Evolutionary conservation across 1,284 basidiomycete genomes (phyloP).

Genomic region (Farysia itapuensis): DNA sequence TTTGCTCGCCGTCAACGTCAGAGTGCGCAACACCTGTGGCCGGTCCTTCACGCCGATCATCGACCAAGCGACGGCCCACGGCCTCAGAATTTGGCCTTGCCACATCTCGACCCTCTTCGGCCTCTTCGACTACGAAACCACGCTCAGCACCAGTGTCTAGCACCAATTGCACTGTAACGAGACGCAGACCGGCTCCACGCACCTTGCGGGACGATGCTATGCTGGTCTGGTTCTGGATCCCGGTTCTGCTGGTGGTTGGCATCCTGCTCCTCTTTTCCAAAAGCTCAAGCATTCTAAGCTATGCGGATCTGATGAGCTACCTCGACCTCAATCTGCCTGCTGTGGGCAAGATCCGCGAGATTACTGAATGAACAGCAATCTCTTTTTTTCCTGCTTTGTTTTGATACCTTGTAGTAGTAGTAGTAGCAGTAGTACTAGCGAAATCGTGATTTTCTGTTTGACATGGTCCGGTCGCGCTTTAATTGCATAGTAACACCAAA

Average conservation of each 20-base stretch:
- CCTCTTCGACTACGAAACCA: not conserved
- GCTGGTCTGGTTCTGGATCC: conserved; percentile 91
- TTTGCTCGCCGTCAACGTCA: not conserved
- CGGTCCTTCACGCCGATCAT: conserved; percentile 19
- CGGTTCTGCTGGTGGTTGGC: conserved; percentile 67
- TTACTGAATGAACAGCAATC: no score
- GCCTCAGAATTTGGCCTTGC: not conserved
- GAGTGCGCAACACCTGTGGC: conserved; percentile 9
- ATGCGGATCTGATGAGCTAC: conserved; percentile 44
- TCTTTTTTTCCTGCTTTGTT: no score
- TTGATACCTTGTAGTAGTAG: no score
- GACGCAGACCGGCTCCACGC: not conserved
- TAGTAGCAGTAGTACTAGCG: no score
- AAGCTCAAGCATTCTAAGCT: conserved; percentile 47
- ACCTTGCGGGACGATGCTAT: conserved; percentile 73
- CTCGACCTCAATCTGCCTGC: conserved; percentile 39
- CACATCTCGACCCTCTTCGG: no score
- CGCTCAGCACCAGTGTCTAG: not conserved
- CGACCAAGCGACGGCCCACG: conserved; percentile 7
- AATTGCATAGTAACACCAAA: not conserved
- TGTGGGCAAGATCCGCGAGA: conserved; percentile 14
- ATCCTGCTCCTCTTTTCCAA: conserved; percentile 60
- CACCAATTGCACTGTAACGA: conserved; percentile 2
- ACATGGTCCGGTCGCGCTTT: no score
- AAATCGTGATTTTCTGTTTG: no score